phyloP scores from a whole-genome alignment of 2,329 filamentous ascomycete species.

The Aspergillus fructus region DNA sequence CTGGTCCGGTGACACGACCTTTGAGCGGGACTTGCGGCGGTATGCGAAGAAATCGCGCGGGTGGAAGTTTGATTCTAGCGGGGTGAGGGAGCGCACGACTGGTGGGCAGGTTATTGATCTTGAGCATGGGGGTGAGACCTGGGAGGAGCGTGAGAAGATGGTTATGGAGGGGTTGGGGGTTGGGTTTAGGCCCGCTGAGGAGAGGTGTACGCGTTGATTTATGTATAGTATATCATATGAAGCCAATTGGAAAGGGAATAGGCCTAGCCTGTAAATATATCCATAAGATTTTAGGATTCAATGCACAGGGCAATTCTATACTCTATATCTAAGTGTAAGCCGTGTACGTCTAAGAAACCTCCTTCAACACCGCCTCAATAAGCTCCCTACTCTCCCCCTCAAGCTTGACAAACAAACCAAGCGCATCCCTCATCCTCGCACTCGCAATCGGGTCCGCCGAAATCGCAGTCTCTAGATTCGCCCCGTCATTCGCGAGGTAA shows the following conservation, averaged over 20 bases:
- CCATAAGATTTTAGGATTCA: no score
- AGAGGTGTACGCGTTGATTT: slow-evolving; percentile 64
- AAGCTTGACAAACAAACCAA: not conserved
- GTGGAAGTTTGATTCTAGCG: slow-evolving; percentile 90
- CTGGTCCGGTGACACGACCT: slow-evolving; percentile 87
- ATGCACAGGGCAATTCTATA: not conserved
- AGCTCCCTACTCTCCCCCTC: not conserved
- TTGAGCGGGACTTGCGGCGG: slow-evolving; percentile 78
- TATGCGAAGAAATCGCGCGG: slow-evolving; percentile 71
- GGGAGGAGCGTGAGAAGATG: slow-evolving; percentile 71
- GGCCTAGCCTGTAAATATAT: no score
- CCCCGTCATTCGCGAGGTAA: slow-evolving; percentile 49
- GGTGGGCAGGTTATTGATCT: slow-evolving; percentile 71
- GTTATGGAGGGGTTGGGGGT: slow-evolving; percentile 78
- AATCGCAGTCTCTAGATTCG: slow-evolving; percentile 41
- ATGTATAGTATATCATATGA: not conserved
- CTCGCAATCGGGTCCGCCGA: not conserved
- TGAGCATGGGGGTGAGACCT: slow-evolving; percentile 55
- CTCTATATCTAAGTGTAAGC: not conserved
- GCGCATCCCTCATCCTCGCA: not conserved
- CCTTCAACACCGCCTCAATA: not conserved
- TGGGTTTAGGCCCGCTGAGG: slow-evolving; percentile 63
- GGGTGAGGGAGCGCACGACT: slow-evolving; percentile 66
- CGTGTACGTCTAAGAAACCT: not conserved
- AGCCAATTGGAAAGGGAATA: no score